Evolutionary conservation across 1,139 yeast genomes (phyloP), one percentile per base, ranked within the genome.

Genomic region (Trichomonascaceae sp.): DNA sequence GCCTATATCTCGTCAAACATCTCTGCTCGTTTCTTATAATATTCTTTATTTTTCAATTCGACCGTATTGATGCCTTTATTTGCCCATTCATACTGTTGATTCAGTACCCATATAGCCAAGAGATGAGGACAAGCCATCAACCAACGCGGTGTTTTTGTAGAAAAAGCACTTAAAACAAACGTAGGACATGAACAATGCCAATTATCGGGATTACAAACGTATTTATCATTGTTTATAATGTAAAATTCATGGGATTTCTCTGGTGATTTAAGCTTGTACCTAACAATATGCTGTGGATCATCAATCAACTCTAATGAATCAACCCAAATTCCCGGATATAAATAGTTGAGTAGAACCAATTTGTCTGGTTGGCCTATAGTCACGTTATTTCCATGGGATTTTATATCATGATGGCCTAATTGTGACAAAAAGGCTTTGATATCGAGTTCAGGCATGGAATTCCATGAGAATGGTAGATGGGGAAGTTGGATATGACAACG

Each of bases 171-270:
- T 10, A 20, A 20, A 6, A 43, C 20, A 17, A 38, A 49, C 22
- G 46, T 41, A 10, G 46, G 8, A 15, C 51, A 49, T 20, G 51
- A 41, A 45, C 51, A 49, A 15, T 18, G 17, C 51, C 51, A 49
- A 2, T 2, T 27, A 9, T 8, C 17, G 9, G 43, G 39, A 24
- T 49, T 36, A 27, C 51, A 49, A 8, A 49, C 46, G 2, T 27
- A 13, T 22, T n/a, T 19, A 8, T 36, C 18, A 15, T 17, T 15
- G n/a, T n/a, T 17, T n/a, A 30, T 32, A 4, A 27, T 20, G 41
- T 46, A 46, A 19, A 46, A 46, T 15, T 32, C 43, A 39, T 30
- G 18, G 15, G 15, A n/a, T n/a, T 46, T 27, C 13, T 32, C 43
- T 30, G 9, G 19, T 22, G 24, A 3, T 19, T 38, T 36, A 17